phyloP scores from a whole-genome alignment of 495 filamentous ascomycete genomes.

The Aspergillus bridgeri region DNA sequence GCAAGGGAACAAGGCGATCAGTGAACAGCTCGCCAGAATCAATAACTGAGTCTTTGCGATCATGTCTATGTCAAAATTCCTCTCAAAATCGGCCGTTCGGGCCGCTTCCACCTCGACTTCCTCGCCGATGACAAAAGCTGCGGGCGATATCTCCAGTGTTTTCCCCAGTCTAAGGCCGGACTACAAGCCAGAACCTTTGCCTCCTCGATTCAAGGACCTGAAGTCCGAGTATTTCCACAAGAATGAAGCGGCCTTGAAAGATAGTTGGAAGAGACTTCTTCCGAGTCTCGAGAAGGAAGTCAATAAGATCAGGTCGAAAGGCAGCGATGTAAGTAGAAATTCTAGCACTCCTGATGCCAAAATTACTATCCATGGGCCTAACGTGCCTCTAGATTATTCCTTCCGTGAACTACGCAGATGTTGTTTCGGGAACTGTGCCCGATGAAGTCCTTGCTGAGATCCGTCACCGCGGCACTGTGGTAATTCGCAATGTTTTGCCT shows the following conservation, averaged over 20 bases:
- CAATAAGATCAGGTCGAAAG: constrained; percentile 43
- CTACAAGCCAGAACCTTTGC: constrained; percentile 58
- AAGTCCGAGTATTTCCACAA: constrained; percentile 62
- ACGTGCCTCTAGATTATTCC: constrained; percentile 50
- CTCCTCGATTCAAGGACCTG: constrained; percentile 70
- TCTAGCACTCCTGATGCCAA: not conserved
- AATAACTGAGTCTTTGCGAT: constrained; percentile 1
- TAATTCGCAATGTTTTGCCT: constrained; percentile 61
- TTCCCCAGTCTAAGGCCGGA: constrained; percentile 76
- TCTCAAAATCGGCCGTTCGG: constrained; percentile 31
- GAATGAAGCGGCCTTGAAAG: constrained; percentile 56
- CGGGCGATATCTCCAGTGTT: constrained; percentile 78
- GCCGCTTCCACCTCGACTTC: constrained; percentile 35
- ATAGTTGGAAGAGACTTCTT: constrained; percentile 71
- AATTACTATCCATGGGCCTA: too few species aligned
- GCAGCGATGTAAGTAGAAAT: constrained; percentile 42
- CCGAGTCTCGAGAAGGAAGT: constrained; percentile 49
- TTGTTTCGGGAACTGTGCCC: constrained; percentile 43
- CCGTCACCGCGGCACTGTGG: constrained; percentile 57
- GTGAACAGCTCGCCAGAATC: not conserved
- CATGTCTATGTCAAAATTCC: constrained; percentile 33
- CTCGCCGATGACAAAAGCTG: constrained; percentile 40
- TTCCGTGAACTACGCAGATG: constrained; percentile 52
- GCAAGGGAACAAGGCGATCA: not conserved
- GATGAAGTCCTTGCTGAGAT: constrained; percentile 51